Evolutionary conservation across 2,329 filamentous ascomycete species (phyloP).

Genomic region (Arachnopeziza araneosa): DNA sequence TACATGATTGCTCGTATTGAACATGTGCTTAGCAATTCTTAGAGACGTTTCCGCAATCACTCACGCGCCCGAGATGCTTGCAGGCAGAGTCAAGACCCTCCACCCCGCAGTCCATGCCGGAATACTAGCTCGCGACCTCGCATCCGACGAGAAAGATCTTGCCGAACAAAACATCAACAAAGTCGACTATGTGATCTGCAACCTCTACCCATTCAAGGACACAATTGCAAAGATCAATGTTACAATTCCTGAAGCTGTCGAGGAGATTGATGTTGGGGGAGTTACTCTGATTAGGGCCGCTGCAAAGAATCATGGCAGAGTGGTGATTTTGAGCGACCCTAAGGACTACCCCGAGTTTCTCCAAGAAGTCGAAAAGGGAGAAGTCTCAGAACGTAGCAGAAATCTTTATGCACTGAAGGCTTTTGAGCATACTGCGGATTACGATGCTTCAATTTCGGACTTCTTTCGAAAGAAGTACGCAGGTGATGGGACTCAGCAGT

Average conservation of each 20-base stretch:
- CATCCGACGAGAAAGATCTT: slow-evolving; percentile 93
- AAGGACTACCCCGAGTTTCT: slow-evolving; percentile 92
- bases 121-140: slow-evolving; percentile 90
- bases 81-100: slow-evolving; percentile 87
- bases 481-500: slow-evolving; percentile 72
- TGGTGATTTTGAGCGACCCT: slow-evolving; percentile 94
- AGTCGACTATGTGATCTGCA: slow-evolving; percentile 95
- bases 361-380: slow-evolving; percentile 79
- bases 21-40: neutral
- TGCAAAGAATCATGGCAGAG: slow-evolving; percentile 94
- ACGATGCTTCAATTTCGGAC: slow-evolving; percentile 87
- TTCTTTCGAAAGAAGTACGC: slow-evolving; percentile 99
- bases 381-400: slow-evolving; percentile 78
- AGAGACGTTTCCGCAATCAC: slow-evolving; percentile 98
- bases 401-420: slow-evolving; percentile 93
- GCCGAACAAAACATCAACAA: slow-evolving; percentile 92
- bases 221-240: slow-evolving; percentile 96
- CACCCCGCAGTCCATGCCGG: slow-evolving; percentile 77
- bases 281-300: slow-evolving; percentile 94
- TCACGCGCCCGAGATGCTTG: slow-evolving; percentile 93
- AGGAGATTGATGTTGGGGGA: slow-evolving; percentile 98
- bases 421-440: slow-evolving; percentile 96
- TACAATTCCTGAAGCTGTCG: slow-evolving; percentile 91
- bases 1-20: slow-evolving; percentile 13
- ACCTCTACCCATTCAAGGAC: slow-evolving; percentile 98